Conservation (phyloP, 805 yeast species). For the Ogataea nitratoaversa region DNA sequence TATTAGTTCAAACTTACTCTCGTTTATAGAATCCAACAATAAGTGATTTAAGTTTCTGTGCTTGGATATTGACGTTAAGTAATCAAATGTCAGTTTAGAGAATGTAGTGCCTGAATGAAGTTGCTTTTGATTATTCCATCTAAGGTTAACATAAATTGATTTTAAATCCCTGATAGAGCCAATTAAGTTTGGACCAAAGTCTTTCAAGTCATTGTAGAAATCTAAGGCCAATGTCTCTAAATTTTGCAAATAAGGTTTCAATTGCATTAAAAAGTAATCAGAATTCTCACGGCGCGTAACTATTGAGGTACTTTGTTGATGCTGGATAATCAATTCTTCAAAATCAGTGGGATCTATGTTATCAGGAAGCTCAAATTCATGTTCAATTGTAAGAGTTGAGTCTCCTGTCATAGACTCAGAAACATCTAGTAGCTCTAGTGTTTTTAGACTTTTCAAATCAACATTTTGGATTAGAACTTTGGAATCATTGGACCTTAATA, state of each 20-base stretch:
- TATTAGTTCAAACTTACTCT: constrained; percentile 9
- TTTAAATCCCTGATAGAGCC: constrained; percentile 8
- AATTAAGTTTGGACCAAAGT: constrained; percentile 14
- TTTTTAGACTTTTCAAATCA: constrained; percentile 12
- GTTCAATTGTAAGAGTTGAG: neutral
- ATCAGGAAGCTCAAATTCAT: constrained; percentile 13
- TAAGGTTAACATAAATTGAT: constrained; percentile 16
- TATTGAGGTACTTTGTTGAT: neutral
- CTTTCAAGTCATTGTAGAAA: constrained; percentile 16
- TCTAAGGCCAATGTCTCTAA: constrained; percentile 17
- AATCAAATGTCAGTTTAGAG: constrained; percentile 3
- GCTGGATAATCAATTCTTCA: constrained; percentile 9
- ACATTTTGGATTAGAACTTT: constrained; percentile 7
- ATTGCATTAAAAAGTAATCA: constrained; percentile 6
- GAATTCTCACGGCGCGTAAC: neutral
- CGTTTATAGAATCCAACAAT: constrained; percentile 22
- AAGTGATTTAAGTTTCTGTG: constrained; percentile 14
- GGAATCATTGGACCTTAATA: constrained; percentile 13
- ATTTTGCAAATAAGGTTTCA: constrained; percentile 11
- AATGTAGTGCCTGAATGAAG: constrained; percentile 2
- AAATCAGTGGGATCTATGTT: constrained; percentile 11
- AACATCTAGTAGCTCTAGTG: constrained; percentile 16
- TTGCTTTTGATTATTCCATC: constrained; percentile 17
- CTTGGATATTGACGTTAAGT: constrained; percentile 10
- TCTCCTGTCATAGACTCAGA: constrained; percentile 12